Base-by-base conservation (phyloP, 2,329 filamentous ascomycete genomes). In the Lojkania enalia region DNA sequence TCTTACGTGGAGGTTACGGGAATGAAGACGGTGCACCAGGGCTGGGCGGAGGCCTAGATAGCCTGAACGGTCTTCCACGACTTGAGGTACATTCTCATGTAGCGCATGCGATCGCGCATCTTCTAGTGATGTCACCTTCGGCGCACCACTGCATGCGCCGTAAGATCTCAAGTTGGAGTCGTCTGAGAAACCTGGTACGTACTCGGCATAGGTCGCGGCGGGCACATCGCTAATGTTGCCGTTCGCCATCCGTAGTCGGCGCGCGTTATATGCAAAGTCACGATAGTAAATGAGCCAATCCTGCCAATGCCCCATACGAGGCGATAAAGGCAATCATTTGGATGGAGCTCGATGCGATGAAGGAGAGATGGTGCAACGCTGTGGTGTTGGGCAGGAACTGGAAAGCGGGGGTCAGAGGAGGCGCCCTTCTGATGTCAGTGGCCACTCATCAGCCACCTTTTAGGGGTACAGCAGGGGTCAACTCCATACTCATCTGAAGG, bases 171-270 rank as follows among this genome's bases (percentile, higher is more conserved):
- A 14, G 15, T 29, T 23, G 31, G 30, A 29, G 35, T 38, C 42
- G 31, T 52, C 47, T 48, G 51, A 27, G 48, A 57, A 61, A 53
- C 58, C 51, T 44, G 55, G 56, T 58, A 75, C 76, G 65, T 77
- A 80, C 77, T 77, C 74, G 64, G 77, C 76, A 71, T 74, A 79
- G 46, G 69, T 71, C 49, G 71, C 69, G 49, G 76, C 75, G 57
- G 74, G 71, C 49, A 70, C 65, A 49, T 73, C 69, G 54, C 67
- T 70, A 54, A 79, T 75, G 60, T 73, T 73, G 49, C 66, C 68
- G 57, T 63, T 66, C 61, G 71, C 73, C 70, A 74, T 74, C 55
- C 74, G 74, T 47, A 74, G 39, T 61, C 67, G 60, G 56, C 67
- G 59, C 61, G 63, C 52, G 54, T 67, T 67, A 60, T 76, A 77